phyloP scores from a whole-genome alignment of 371 early-diverging fungal species.

The Mortierella sp. region DNA sequence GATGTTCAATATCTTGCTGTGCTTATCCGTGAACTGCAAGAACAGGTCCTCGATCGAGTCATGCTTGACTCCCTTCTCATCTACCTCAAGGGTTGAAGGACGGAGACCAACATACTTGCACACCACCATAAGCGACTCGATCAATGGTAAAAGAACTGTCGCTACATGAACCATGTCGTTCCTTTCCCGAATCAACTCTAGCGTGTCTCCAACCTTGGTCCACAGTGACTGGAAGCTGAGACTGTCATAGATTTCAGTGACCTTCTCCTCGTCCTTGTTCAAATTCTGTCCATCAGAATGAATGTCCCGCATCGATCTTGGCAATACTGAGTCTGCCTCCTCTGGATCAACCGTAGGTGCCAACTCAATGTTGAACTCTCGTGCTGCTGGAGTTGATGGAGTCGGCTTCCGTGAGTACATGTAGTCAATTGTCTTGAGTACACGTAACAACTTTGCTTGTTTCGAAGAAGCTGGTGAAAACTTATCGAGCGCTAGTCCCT shows the following conservation, averaged over 20 bases:
- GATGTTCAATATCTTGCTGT: constrained; percentile 95
- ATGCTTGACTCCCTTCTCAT: constrained; percentile 34
- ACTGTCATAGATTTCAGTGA: constrained; percentile 74
- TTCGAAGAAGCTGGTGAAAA: constrained; percentile 89
- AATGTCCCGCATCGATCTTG: constrained; percentile 46
- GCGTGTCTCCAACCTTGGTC: constrained; percentile 80
- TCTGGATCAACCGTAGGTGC: constrained; percentile 58
- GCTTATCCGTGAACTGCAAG: constrained; percentile 91
- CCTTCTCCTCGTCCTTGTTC: constrained; percentile 64
- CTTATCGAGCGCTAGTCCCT: constrained; percentile 66
- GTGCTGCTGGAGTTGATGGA: constrained; percentile 20
- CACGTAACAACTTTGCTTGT: constrained; percentile 92
- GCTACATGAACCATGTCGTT: constrained; percentile 89
- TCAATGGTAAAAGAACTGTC: constrained; percentile 92
- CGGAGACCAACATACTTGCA: constrained; percentile 74
- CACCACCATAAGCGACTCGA: constrained; percentile 98
- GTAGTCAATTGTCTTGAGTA: constrained; percentile 95
- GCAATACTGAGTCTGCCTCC: constrained; percentile 48
- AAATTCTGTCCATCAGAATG: constrained; percentile 27
- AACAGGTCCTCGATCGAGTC: constrained; percentile 78
- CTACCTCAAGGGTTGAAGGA: constrained; percentile 47
- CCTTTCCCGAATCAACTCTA: constrained; percentile 79
- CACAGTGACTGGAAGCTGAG: constrained; percentile 82
- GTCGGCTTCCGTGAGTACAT: constrained; percentile 66
- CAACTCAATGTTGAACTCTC: constrained; percentile 49